phyloP scores from a whole-genome alignment of 2,329 filamentous ascomycete genomes.

The Trichoderma brevicompactum region DNA sequence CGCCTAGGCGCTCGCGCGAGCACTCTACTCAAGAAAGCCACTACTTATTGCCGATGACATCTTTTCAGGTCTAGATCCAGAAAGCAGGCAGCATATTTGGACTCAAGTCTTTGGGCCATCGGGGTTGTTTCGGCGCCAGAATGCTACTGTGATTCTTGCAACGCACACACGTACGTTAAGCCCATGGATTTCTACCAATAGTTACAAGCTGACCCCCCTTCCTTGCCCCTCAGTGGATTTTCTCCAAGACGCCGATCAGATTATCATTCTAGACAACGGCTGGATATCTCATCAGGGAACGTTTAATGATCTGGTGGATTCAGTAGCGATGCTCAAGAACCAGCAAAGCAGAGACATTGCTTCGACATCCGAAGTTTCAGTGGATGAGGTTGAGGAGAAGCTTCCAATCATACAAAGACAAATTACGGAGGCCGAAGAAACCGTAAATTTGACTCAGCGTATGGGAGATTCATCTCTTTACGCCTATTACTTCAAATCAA shows the following conservation, averaged over 20 bases:
- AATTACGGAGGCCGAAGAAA: conserved; percentile 7
- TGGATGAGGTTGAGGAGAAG: neutral
- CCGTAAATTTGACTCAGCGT: conserved; percentile 22
- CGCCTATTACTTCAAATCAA: neutral
- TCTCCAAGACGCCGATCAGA: conserved; percentile 34
- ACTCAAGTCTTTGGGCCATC: conserved; percentile 44
- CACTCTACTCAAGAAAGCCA: conserved; percentile 44
- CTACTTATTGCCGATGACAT: conserved; percentile 50
- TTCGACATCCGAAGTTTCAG: neutral
- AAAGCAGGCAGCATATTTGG: conserved; percentile 48
- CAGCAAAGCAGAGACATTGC: neutral
- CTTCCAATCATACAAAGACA: neutral
- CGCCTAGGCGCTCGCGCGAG: conserved; percentile 42
- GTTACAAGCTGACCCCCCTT: neutral
- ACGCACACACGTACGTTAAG: conserved; percentile 31
- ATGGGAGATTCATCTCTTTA: neutral
- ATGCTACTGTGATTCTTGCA: conserved; percentile 46
- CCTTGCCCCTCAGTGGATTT: conserved; percentile 24
- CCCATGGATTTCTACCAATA: neutral
- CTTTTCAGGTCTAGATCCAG: conserved; percentile 47
- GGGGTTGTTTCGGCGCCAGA: conserved; percentile 46
- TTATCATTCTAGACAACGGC: conserved; percentile 36
- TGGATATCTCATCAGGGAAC: conserved; percentile 33
- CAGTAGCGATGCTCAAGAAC: neutral
- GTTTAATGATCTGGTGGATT: neutral